Conservation (phyloP, 2,329 filamentous ascomycete genomes). For the Aspergillus neotritici region DNA sequence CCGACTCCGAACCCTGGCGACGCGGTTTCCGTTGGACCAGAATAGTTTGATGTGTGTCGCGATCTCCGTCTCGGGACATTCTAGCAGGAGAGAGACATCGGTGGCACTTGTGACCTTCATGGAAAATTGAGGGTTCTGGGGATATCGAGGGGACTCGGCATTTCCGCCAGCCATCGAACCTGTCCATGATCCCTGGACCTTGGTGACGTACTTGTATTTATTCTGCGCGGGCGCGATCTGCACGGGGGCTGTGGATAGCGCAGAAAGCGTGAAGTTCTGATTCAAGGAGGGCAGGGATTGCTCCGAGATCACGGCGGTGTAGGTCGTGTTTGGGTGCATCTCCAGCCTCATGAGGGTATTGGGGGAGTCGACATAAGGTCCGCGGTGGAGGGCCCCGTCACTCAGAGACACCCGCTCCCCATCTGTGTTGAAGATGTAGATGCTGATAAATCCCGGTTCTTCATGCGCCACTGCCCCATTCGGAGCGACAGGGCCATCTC, state of each 20-base stretch:
- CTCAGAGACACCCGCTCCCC: constrained; percentile 69
- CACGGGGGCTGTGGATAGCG: constrained; percentile 65
- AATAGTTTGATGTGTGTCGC: constrained; percentile 81
- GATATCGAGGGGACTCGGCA: constrained; percentile 67
- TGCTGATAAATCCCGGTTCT: constrained; percentile 74
- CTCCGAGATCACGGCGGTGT: constrained; percentile 68
- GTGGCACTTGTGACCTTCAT: constrained; percentile 54
- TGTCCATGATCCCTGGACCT: constrained; percentile 65
- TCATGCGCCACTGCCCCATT: constrained; percentile 26
- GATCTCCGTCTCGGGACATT: constrained; percentile 59
- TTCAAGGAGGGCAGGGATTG: constrained; percentile 66
- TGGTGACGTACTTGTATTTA: constrained; percentile 54
- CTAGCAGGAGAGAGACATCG: constrained; percentile 67
- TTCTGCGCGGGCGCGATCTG: constrained; percentile 57
- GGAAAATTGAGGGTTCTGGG: constrained; percentile 81
- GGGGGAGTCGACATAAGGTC: constrained; percentile 88
- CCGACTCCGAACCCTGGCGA: constrained; percentile 61
- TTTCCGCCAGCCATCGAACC: constrained; percentile 78
- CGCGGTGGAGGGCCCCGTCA: constrained; percentile 65
- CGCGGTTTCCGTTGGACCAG: constrained; percentile 67
- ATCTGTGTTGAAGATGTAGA: constrained; percentile 69
- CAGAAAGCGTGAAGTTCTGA: constrained; percentile 82
- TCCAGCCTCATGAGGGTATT: constrained; percentile 80
- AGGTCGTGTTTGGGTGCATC: constrained; percentile 46
- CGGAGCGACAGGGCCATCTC: too few species aligned